phyloP scores from a whole-genome alignment of 1,284 basidiomycete genomes.

The Inonotus hispidus region DNA sequence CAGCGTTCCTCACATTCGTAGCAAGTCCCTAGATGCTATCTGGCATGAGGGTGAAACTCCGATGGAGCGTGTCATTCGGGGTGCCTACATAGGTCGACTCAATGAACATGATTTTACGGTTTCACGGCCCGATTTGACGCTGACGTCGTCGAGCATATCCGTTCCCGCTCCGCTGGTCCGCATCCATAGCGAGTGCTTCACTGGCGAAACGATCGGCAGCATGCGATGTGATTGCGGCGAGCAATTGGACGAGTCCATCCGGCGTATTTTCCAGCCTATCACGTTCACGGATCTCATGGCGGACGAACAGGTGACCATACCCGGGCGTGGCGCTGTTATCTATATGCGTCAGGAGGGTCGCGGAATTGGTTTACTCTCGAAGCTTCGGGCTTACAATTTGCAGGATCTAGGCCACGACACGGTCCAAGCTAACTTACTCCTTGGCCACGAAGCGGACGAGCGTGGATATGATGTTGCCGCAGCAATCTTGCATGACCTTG shows the following conservation, averaged over 20 bases:
- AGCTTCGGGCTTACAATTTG: constrained; percentile 96
- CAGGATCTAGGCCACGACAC: constrained; percentile 99
- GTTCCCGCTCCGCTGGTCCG: constrained; percentile 81
- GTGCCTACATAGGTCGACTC: constrained; percentile 89
- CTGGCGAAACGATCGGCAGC: constrained; percentile 96
- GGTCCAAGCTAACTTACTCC: constrained; percentile 92
- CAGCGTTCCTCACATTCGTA: constrained; percentile 63
- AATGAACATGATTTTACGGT: constrained; percentile 51
- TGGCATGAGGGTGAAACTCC: constrained; percentile 89
- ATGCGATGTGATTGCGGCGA: constrained; percentile 99
- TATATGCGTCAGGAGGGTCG: constrained; percentile 99
- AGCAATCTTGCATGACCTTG: constrained; percentile 87
- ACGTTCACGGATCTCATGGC: constrained; percentile 31
- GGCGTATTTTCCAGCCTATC: constrained; percentile 81
- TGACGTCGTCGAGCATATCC: constrained; percentile 19
- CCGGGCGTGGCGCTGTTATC: constrained; percentile 89
- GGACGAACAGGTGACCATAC: constrained; percentile 39
- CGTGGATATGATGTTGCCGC: constrained; percentile 89
- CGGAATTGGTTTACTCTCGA: constrained; percentile 93
- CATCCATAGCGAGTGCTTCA: constrained; percentile 98
- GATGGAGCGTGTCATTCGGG: constrained; percentile 89
- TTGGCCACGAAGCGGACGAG: constrained; percentile 94
- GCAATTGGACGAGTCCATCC: constrained; percentile 94
- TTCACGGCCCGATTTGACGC: constrained; percentile 38
- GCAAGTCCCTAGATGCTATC: constrained; percentile 74